Base-by-base conservation (phyloP, 768 basidiomycete genomes). In the Psilocybe cyanescens region DNA sequence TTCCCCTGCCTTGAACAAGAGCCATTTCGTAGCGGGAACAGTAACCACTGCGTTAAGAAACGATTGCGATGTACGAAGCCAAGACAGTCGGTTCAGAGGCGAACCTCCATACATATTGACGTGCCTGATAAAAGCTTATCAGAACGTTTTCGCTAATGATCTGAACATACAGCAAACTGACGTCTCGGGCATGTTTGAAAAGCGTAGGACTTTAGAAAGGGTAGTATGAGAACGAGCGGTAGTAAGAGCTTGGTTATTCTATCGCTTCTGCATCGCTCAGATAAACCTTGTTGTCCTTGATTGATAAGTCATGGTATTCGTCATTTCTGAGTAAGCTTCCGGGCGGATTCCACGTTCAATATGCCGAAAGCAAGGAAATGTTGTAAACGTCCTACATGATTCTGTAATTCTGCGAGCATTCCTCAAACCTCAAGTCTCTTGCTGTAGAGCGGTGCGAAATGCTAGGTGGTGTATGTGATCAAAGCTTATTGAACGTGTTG, bases 41-140 rank as follows among this genome's bases (percentile, higher is more conserved):
- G 69, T 72, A 39, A 90, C 76, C 65, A 95, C 80, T 17, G 87
- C 80, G 60, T 94, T 92, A 51, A 98, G 81, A 74, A 95, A 94
- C 7, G 82, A 72, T 30, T 86, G 83, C 12, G 91, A 93, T 3
- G 86, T 74, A 29, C 93, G 83, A 37, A 95, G 81, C 88, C 95
- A 95, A 1, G 91, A 87, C 17, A 94, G 80, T 14, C 93, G 88
- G 72, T 94, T 94, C 33, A 94, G 75, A 46, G 90, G 86, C 57
- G 92, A 91, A 44, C 90, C 89, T 6, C 78, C 74, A 66, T 77
- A 82, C 67, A 75, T 72, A 62, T 81, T 80, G 31, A 77, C 70
- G 61, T 70, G 71, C 55, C 74, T 76, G 55, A 31, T 58, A 52
- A 19, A 9, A 8, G 29, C 19, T 44, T 44, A 44, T 44, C 41